Evolutionary conservation across 164 flowering plant species (phyloP).

Genomic region (Hamamelis virginiana): DNA sequence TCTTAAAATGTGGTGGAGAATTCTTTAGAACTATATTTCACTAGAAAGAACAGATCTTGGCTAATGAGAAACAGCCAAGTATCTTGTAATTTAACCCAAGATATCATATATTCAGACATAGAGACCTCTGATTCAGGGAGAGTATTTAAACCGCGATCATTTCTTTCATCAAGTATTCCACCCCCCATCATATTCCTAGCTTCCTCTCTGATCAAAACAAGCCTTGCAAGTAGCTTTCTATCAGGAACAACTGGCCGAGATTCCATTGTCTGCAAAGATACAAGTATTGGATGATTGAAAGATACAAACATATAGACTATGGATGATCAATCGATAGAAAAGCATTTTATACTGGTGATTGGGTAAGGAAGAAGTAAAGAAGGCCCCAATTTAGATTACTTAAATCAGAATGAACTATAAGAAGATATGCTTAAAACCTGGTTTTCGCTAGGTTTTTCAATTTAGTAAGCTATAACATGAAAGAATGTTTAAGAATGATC

Average conservation of each 20-base stretch:
- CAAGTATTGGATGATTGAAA: not conserved
- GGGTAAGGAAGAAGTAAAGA: not conserved
- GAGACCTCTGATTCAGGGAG: slow-evolving; percentile 96
- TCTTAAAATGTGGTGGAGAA: not conserved
- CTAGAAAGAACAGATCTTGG: not conserved
- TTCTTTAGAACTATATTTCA: not conserved
- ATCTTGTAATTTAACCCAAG: not conserved
- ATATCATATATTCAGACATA: slow-evolving; percentile 4
- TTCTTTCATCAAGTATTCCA: slow-evolving; percentile 94
- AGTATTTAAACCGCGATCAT: slow-evolving; percentile 82
- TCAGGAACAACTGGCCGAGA: slow-evolving; percentile 76
- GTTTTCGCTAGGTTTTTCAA: not conserved
- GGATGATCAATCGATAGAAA: not conserved
- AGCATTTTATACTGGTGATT: not conserved
- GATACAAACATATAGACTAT: not conserved
- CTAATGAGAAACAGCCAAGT: not conserved
- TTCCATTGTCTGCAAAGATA: slow-evolving; percentile 75
- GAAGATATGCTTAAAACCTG: not conserved
- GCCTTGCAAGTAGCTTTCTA: slow-evolving; percentile 89
- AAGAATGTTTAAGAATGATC: too few species aligned
- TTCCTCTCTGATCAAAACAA: slow-evolving; percentile 94
- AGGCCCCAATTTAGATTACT: not conserved
- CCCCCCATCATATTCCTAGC: slow-evolving; percentile 99
- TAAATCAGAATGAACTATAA: not conserved
- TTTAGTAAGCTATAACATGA: too few species aligned